Base-by-base conservation (phyloP, 2,329 filamentous ascomycete genomes). In the Coniochaeta sp. region DNA sequence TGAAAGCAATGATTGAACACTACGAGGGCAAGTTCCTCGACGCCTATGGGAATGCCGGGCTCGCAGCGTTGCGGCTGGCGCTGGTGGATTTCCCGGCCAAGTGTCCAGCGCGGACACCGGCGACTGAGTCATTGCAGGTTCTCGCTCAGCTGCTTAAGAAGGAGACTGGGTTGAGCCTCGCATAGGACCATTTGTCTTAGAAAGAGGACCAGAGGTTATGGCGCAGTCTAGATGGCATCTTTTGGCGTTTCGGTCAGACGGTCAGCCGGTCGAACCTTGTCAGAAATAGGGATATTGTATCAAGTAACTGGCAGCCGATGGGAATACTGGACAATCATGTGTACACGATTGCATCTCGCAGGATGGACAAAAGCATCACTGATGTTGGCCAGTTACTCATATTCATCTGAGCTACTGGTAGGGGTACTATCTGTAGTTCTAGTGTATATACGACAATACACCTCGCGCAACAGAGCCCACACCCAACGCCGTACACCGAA, bases 41-140 rank as follows among this genome's bases (percentile, higher is more conserved):
- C 16, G 91, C 95, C 66, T 99, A 93, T 68, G 93, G 93, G 1
- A 86, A 85, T 57, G 85, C 89, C 8, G 93, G 85, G 0, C 71
- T 89, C n/a, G 88, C 84, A 0, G 85, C 90, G 1, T 72, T 97
- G 65, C 80, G 86, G 40, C 78, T 84, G 58, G 90, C 89, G 0
- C 76, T 93, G 28, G 73, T 95, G n/a, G 88, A 91, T 14, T 87
- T 95, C 57, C 91, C 91, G 0, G 76, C 75, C 28, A 79, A 76
- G 60, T 80, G 79, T 1, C 73, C 76, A 1, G 71, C 75, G 22
- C 77, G 79, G 58, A 79, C 78, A 1, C 72, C 77, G 1, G 82
- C 80, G 1, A 81, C 80, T 1, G 76, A 76, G 43, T 81, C 81
- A 6, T 69, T 88, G 52, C 71, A 76, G 60, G 81, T 85, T 0